phyloP scores from a whole-genome alignment of 1,284 basidiomycete genomes.

The Ustilago shanxiensis region DNA sequence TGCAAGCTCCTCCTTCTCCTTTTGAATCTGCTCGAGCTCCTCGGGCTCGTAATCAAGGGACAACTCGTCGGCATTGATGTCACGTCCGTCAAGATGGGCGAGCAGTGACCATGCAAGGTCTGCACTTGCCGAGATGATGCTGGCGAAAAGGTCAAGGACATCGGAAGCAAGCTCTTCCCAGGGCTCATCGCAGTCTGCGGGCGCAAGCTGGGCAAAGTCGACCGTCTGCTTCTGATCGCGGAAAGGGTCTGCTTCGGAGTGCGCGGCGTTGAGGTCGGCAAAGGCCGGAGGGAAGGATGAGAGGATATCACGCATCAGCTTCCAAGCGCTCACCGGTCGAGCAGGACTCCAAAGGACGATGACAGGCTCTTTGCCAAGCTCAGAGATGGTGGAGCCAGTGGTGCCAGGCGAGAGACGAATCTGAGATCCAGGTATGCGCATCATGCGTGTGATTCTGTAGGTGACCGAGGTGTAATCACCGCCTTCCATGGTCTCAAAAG shows the following conservation, averaged over 20 bases:
- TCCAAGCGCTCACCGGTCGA: constrained; percentile 81
- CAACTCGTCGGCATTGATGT: constrained; percentile 42
- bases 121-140: constrained; percentile 79
- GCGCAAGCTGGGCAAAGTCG: constrained; percentile 44
- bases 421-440: constrained; percentile 80
- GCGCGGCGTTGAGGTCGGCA: constrained; percentile 2
- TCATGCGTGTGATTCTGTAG: constrained; percentile 78
- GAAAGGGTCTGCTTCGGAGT: constrained; percentile 33
- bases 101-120: constrained; percentile 78
- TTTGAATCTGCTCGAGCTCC: constrained; percentile 48
- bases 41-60: constrained; percentile 51
- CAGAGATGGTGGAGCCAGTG: constrained; percentile 77
- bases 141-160: constrained; percentile 81
- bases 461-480: constrained; percentile 74
- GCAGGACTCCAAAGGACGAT: constrained; percentile 84
- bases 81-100: constrained; percentile 75
- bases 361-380: constrained; percentile 77
- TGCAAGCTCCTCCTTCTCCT: constrained; percentile 51
- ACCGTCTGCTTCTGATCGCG: constrained; percentile 45
- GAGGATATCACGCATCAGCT: constrained; percentile 81
- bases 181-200: constrained; percentile 34
- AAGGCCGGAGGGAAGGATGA: constrained; percentile 74
- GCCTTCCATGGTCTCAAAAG: constrained; percentile 78
- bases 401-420: constrained; percentile 78
- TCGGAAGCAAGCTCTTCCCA: constrained; percentile 77